Percentiles rank a stretch among this genome's conserved stretches.
phyloP scores from a whole-genome alignment of 2,329 filamentous ascomycete genomes.

The Aspergillus sclerotialis region DNA sequence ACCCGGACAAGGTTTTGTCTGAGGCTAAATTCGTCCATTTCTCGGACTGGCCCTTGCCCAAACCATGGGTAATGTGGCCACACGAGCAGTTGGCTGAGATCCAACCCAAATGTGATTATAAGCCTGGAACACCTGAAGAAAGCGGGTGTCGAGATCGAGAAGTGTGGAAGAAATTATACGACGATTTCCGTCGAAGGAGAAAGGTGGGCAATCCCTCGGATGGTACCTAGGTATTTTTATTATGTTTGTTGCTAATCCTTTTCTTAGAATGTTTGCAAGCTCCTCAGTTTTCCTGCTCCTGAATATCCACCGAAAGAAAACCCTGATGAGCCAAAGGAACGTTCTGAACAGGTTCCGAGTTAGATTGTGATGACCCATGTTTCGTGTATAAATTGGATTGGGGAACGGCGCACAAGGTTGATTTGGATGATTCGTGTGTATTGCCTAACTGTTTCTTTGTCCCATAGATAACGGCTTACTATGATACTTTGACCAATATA shows the following conservation, averaged over 20 bases:
- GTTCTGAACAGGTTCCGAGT: too few species aligned
- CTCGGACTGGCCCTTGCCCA: constrained; percentile 64
- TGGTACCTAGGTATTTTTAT: too few species aligned
- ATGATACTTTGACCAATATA: constrained; percentile 1
- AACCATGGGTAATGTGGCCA: constrained; percentile 51
- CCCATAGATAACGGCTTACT: too few species aligned
- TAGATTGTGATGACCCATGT: neutral
- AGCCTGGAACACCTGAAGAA: constrained; percentile 28
- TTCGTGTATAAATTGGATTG: neutral
- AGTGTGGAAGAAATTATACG: constrained; percentile 31
- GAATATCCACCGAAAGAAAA: constrained; percentile 17
- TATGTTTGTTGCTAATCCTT: constrained; percentile 2
- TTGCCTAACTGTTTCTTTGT: too few species aligned
- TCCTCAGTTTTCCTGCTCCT: constrained; percentile 32
- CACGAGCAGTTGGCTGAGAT: constrained; percentile 23
- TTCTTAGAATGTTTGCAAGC: constrained; percentile 23
- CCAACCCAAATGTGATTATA: constrained; percentile 26
- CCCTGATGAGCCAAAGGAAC: too few species aligned
- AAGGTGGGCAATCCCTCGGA: constrained; percentile 11
- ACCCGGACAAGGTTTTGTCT: constrained; percentile 48
- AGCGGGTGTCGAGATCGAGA: constrained; percentile 32
- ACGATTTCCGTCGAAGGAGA: constrained; percentile 28
- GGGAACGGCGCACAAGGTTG: neutral
- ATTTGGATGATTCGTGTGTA: too few species aligned
- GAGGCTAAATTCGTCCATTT: constrained; percentile 65